phyloP scores from a whole-genome alignment of 1,284 basidiomycete species.

The Moesziomyces sp. region DNA sequence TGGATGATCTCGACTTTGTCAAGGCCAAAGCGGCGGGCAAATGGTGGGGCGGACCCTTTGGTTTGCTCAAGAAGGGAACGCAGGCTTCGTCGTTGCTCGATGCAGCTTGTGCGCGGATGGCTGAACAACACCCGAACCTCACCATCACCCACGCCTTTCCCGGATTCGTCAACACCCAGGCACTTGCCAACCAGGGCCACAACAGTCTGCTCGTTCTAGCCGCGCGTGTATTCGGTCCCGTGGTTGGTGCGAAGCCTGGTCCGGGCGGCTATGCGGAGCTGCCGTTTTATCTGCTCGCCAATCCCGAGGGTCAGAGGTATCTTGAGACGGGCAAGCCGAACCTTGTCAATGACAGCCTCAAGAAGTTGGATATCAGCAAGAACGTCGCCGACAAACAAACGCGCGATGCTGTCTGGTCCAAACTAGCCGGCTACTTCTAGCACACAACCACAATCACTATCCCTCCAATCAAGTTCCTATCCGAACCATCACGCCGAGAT shows the following conservation, averaged over 20 bases:
- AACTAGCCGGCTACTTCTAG: slow-evolving; percentile 32
- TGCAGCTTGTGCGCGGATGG: slow-evolving; percentile 25
- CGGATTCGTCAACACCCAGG: slow-evolving; percentile 59
- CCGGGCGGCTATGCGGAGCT: slow-evolving; percentile 53
- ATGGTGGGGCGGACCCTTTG: slow-evolving; percentile 41
- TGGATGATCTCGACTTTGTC: slow-evolving; percentile 62
- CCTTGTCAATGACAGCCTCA: slow-evolving; percentile 32
- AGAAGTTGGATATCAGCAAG: slow-evolving; percentile 22
- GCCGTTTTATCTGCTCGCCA: slow-evolving; percentile 55
- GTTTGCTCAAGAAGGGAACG: slow-evolving; percentile 33
- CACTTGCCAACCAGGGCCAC: slow-evolving; percentile 61
- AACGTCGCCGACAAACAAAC: slow-evolving; percentile 24
- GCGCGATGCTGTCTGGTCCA: slow-evolving; percentile 26
- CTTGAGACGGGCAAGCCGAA: slow-evolving; percentile 47
- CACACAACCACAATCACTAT: too few species aligned
- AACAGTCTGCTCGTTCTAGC: slow-evolving; percentile 57
- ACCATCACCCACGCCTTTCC: slow-evolving; percentile 59
- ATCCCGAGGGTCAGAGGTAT: slow-evolving; percentile 37
- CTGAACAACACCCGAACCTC: slow-evolving; percentile 50
- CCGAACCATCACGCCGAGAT: too few species aligned
- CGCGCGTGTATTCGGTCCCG: slow-evolving; percentile 36
- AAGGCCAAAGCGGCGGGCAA: slow-evolving; percentile 37
- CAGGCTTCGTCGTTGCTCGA: slow-evolving; percentile 50
- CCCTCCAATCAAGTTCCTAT: too few species aligned
- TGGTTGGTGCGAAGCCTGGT: slow-evolving; percentile 25